Conservation (phyloP, 305 asterid species). For the Lippia alba region DNA sequence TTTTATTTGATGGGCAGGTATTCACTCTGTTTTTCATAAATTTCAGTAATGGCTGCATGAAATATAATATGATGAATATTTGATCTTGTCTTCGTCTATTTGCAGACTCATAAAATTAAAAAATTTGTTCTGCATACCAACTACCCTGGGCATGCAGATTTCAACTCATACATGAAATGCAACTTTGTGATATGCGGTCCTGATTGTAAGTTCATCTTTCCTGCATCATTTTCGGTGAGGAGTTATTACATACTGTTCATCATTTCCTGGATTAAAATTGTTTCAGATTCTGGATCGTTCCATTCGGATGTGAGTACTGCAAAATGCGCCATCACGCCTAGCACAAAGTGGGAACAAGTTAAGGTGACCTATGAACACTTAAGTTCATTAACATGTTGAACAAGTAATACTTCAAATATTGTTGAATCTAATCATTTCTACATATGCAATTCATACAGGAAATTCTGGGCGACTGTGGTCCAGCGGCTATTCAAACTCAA, state of each 20-base stretch:
- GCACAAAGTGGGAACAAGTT: conserved; percentile 93
- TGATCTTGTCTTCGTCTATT: conserved; percentile 24
- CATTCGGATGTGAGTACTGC: conserved; percentile 54
- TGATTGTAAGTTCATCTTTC: conserved; percentile 56
- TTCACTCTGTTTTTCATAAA: conserved; percentile 8
- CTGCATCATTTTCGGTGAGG: neutral
- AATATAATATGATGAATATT: neutral
- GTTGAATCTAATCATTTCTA: too few relatives aligned
- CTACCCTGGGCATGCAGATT: conserved; percentile 95
- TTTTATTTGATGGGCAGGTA: conserved; percentile 94
- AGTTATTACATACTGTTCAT: neutral
- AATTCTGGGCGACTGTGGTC: conserved; percentile 83
- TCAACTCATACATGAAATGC: conserved; percentile 92
- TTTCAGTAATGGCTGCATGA: conserved; percentile 1
- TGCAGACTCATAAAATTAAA: conserved; percentile 83
- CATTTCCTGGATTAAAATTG: neutral
- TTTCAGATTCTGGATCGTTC: conserved; percentile 60
- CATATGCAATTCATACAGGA: conserved; percentile 55
- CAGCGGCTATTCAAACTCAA: conserved; percentile 91
- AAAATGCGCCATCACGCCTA: conserved; percentile 67
- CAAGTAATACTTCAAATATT: too few relatives aligned
- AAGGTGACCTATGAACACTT: conserved; percentile 52
- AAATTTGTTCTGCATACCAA: conserved; percentile 92
- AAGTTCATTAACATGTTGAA: neutral
- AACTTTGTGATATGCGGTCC: conserved; percentile 68